Conservation (phyloP, 2,329 filamentous ascomycete species). For the Ophiognomonia clavigignenti-juglandacearum region DNA sequence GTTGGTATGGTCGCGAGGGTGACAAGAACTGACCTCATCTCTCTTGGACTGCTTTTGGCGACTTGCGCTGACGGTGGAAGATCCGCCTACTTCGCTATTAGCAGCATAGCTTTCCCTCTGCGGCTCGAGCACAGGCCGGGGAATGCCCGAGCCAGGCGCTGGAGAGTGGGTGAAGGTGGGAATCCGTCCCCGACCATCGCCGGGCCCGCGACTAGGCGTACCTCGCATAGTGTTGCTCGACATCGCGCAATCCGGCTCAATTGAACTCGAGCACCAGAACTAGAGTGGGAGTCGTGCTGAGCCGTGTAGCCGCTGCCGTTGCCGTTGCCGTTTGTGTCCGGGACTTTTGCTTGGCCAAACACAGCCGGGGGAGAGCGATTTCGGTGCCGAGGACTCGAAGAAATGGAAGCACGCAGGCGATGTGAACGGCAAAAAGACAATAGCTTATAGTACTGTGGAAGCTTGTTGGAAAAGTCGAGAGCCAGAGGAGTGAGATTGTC, state of each 20-base stretch:
- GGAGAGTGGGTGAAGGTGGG: slow-evolving; percentile 57
- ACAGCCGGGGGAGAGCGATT: no score
- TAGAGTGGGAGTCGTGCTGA: not conserved
- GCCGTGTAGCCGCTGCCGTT: not conserved
- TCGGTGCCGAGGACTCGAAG: no score
- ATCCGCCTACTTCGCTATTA: slow-evolving; percentile 50
- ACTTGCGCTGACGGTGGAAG: slow-evolving; percentile 80
- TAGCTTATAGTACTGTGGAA: no score
- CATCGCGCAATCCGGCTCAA: slow-evolving; percentile 34
- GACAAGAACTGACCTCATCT: slow-evolving; percentile 73
- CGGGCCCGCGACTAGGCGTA: slow-evolving; percentile 59
- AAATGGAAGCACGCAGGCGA: no score
- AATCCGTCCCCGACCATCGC: slow-evolving; percentile 45
- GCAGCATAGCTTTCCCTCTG: slow-evolving; percentile 35
- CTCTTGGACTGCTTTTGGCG: slow-evolving; percentile 94
- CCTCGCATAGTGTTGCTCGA: slow-evolving; percentile 62
- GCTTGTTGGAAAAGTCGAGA: no score
- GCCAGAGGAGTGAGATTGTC: no score
- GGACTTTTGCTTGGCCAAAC: no score
- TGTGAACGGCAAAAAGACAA: no score
- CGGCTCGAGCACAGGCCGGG: slow-evolving; percentile 60
- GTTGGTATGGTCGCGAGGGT: not conserved
- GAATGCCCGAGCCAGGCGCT: slow-evolving; percentile 56
- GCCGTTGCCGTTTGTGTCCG: not conserved
- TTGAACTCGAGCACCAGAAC: not conserved